Base-by-base conservation (phyloP, 495 filamentous ascomycete genomes). In the Penicillium daleae region DNA sequence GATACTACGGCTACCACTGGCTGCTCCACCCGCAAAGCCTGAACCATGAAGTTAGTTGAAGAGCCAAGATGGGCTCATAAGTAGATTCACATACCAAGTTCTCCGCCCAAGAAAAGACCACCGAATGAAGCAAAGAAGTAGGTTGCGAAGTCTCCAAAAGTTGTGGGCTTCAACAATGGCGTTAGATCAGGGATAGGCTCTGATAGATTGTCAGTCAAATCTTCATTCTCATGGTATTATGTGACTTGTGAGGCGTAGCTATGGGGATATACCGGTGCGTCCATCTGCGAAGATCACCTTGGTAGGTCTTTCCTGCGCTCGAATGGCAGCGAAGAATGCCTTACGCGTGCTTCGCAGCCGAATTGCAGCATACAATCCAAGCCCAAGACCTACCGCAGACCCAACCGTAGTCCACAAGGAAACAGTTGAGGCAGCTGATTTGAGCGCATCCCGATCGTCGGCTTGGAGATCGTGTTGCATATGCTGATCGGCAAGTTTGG, bases 31-130 rank as follows among this genome's bases (percentile, higher is more conserved):
- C 42, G 88, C 64, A 33, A 89, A 71, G 0, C 89, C 88, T 67
- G 68, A 12, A n/a, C 6, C 59, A 35, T 13, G 0, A 35, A 35
- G n/a, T 63, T 53, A 54, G 55, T 35, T 22, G 13, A 24, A 39
- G 10, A 35, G 4, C 6, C 22, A 19, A 48, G 22, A 4, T 6
- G 13, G 6, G 7, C 3, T 48, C 9, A 10, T 27, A 24, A 21
- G 24, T 17, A 1, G 17, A 35, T 35, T 13, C 33, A 19, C 71
- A 42, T 72, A 79, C 77, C 77, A n/a, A 79, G 70, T 70, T 90
- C 88, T 24, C 88, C 88, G 31, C 88, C 87, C 12, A 90, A 54
- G 51, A 91, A 85, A 8, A 88, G 60, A 0, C 88, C 87, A 40
- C 86, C 87, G 2, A 80, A 61, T 15, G 80, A 79, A 32, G 89